Base-by-base conservation (phyloP, 345 rosid species). In the Passiflora organensis region DNA sequence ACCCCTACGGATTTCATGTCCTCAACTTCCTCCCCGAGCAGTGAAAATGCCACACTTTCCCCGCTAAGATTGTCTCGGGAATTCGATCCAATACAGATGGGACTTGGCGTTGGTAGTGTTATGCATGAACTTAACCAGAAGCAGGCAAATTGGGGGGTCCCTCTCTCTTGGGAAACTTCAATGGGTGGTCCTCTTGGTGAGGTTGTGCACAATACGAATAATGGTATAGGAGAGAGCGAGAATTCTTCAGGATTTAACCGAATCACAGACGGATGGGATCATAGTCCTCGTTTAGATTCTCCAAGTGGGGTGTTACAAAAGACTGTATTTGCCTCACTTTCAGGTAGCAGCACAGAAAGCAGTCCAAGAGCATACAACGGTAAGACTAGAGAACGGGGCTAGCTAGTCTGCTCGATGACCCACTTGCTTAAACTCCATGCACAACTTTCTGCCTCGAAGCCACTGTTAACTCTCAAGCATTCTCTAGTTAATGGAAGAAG, bases 311-410 rank as follows among this genome's bases (percentile, higher is more conserved):
- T 93, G n/a, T 49, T 89, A 45, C 95, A 82, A 46, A 93, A 81
- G 73, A 63, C 84, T 12, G 57, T 83, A 2, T 82, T 86, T 34
- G 84, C 72, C 21, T 81, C 94, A 0, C 69, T 86, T 49, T 89
- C 99, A 0, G 89, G 86, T 63, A 84, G 89, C 68, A 89, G 98
- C 54, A 83, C 87, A 0, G 96, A 86, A 34, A 86, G 95, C 70
- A 93, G 95, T 66, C 82, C 88, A 1, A 69, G 76, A 42, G 74
- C 80, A 0, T 82, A 74, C 58, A 66, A 63, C 54, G 62, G 54
- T 51, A 79, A 60, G 69, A 34, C 48, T 2, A 58, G 36, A 10
- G 82, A 71, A 49, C 73, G 76, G 32, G n/a, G n/a, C n/a, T n/a
- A n/a, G 65, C 55, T 23, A 73, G 69, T 56, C 53, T 70, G 48